These are phyloP conservation scores for Aspergillus eucalypticola DNA, from an alignment of 2,329 filamentous ascomycete genomes.

Conservation along the genomic window DNA sequence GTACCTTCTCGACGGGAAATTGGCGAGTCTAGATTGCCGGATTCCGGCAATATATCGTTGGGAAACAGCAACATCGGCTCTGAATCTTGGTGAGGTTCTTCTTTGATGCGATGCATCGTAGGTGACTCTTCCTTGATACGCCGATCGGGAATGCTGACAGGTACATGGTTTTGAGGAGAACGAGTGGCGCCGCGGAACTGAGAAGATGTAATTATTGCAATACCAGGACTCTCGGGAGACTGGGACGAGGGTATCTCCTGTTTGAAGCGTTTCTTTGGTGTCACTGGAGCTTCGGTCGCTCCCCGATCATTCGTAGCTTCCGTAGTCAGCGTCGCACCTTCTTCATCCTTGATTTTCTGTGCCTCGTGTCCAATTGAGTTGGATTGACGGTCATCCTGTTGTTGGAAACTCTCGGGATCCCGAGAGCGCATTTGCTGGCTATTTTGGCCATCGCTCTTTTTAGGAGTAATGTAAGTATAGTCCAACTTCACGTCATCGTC, in stretches of 20 bases:
- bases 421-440: neutral
- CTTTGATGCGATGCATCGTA: neutral
- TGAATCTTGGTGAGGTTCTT: constrained; percentile 10
- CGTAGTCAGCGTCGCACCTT: constrained; percentile 8
- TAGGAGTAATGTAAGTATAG: constrained; percentile 31
- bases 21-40: neutral
- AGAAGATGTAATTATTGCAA: constrained; percentile 40
- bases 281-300: constrained; percentile 23
- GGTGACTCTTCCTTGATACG: constrained; percentile 26
- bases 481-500: constrained; percentile 38
- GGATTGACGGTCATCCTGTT: neutral
- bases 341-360: constrained; percentile 21
- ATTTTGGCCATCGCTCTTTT: constrained; percentile 11
- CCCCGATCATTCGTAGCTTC: neutral
- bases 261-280: constrained; percentile 34
- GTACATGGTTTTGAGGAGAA: constrained; percentile 27
- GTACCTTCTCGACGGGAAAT: neutral
- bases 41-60: neutral
- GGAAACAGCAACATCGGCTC: neutral
- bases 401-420: neutral
- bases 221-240: constrained; percentile 44
- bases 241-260: constrained; percentile 46
- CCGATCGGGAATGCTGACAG: neutral
- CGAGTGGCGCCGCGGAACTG: constrained; percentile 32
- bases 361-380: constrained; percentile 21